Base-by-base conservation (phyloP, 2,329 filamentous ascomycete species). In the Mycosphaerella sp. region DNA sequence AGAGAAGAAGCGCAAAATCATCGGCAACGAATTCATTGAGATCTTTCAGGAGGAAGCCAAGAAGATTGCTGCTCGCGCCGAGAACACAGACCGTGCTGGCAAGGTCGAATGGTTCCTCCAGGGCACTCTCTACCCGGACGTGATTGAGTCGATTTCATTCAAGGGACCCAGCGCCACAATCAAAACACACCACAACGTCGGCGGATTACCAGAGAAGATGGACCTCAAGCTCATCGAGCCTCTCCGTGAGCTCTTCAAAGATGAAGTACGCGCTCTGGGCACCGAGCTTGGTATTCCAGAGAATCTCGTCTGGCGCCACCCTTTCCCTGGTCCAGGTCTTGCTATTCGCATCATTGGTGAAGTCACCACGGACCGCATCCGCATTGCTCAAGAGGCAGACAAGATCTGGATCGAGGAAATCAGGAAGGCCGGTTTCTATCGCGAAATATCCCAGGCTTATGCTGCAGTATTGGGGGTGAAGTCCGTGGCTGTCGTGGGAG, bases 1-100 rank as follows among this genome's bases (percentile, higher is more conserved):
- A 0, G 90, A 97, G 71, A 80, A 80, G 66, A 96, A 95, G 78
- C 79, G 90, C 49, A 95, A 95, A 73, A 84, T 96, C 62, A 96
- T 96, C 55, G 90, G 89, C 50, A 80, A 77, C 56, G 87, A 80
- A 17, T 87, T 89, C 68, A 89, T 89, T 58, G 85, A 89, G 61
- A 73, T 95, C 25, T 96, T 95, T 70, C 85, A 95, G 69, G 75
- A 83, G 53, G 84, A 89, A 67, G 89, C 87, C 21, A 79, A 79
- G 62, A 76, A 80, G 60, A 90, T 94, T 42, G 87, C 89, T 57
- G 79, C 79, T 49, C 81, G 77, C 25, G 86, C 86, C 0, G 79
- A 82, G 56, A 76, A 84, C 64, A 84, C 84, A 0, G 70, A 76
- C 1, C 76, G 78, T 48, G 82, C 82, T n/a, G 87, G 86, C 30